Conservation (phyloP, 805 yeast species). For the Saturnispora zaruensis region DNA sequence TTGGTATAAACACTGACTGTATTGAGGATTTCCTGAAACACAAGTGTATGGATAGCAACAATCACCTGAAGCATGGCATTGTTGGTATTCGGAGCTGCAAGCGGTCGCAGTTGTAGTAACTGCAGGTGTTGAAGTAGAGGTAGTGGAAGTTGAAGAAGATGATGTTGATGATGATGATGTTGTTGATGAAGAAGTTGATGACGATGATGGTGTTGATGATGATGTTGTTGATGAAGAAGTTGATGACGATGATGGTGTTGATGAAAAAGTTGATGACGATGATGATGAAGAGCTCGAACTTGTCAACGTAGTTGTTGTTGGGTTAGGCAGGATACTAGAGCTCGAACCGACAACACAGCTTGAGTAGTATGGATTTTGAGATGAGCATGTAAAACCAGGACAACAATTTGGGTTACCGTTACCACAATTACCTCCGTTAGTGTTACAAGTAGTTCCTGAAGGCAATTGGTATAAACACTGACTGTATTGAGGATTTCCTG, state of each 20-base stretch:
- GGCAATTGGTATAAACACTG: background rate
- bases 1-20: background rate
- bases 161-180: too few species aligned
- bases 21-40: background rate
- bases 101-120: background rate
- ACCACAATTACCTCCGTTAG: background rate
- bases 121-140: background rate
- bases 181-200: too few species aligned
- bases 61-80: background rate
- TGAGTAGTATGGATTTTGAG: background rate
- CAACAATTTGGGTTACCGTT: background rate
- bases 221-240: background rate
- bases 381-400: background rate
- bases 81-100: background rate
- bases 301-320: background rate
- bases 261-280: too few species aligned
- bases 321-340: background rate
- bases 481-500: background rate
- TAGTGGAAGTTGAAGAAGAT: conserved; percentile 5
- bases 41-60: background rate
- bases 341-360: background rate
- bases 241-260: background rate
- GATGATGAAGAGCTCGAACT: background rate
- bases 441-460: background rate
- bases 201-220: too few species aligned